Evolutionary conservation across 805 yeast genomes (phyloP).

Genomic region (Cyberlindnera lachancei): DNA sequence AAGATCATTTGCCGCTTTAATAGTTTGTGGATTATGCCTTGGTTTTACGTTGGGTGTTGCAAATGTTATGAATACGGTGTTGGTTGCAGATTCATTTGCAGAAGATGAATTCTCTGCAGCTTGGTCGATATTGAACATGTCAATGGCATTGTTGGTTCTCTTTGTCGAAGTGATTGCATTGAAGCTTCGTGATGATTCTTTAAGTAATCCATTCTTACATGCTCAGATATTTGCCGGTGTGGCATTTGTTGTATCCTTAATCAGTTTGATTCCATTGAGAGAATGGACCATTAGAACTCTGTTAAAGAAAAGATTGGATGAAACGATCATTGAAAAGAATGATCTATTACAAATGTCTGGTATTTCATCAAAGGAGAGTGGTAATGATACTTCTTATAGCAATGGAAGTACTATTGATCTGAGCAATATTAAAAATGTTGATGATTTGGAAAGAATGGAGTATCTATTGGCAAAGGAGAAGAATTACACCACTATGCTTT

Average conservation of each 20-base stretch:
- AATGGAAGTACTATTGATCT: too few species aligned
- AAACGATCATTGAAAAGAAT: too few species aligned
- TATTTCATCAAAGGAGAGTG: too few species aligned
- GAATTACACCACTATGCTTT: slow-evolving; percentile 7
- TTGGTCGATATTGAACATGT: slow-evolving; percentile 31
- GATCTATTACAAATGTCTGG: too few species aligned
- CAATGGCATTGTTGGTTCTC: slow-evolving; percentile 29
- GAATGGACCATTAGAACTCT: slow-evolving; percentile 40
- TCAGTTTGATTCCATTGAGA: slow-evolving; percentile 38
- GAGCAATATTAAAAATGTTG: too few species aligned
- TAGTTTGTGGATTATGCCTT: slow-evolving; percentile 33
- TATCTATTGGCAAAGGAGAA: background rate
- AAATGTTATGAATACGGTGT: slow-evolving; percentile 34
- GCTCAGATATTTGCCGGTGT: slow-evolving; percentile 55
- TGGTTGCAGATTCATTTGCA: slow-evolving; percentile 33
- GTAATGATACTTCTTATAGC: too few species aligned
- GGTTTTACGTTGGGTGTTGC: slow-evolving; percentile 41
- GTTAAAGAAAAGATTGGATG: slow-evolving; percentile 4
- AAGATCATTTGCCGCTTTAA: slow-evolving; percentile 30
- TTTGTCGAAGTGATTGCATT: slow-evolving; percentile 53
- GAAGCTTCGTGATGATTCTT: slow-evolving; percentile 27
- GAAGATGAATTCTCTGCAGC: slow-evolving; percentile 31
- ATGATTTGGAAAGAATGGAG: slow-evolving; percentile 3
- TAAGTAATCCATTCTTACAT: slow-evolving; percentile 40
- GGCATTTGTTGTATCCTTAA: slow-evolving; percentile 33